phyloP scores from a whole-genome alignment of 192 early-diverging fungal species.

The Radiomyces spectabilis region DNA sequence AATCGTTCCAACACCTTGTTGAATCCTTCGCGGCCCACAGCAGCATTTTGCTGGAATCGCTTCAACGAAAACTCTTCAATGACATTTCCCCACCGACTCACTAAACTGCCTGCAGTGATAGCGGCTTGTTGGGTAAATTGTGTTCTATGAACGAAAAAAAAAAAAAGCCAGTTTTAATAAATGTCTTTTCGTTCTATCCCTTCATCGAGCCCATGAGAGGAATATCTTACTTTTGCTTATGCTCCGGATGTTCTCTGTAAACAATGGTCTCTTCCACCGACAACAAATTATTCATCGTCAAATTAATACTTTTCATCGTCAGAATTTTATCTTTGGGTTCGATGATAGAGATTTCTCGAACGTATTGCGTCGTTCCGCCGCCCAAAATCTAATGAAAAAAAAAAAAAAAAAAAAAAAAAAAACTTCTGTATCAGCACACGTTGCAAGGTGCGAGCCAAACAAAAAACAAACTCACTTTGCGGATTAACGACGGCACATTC shows the following conservation, averaged over 20 bases:
- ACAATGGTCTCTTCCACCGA: slow-evolving; percentile 80
- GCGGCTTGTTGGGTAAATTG: slow-evolving; percentile 78
- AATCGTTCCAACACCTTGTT: slow-evolving; percentile 74
- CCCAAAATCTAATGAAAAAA: slow-evolving; percentile 47
- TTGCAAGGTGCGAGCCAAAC: not conserved
- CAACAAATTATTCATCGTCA: slow-evolving; percentile 80
- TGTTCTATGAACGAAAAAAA: slow-evolving; percentile 33
- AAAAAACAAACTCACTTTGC: slow-evolving; percentile 30
- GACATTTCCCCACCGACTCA: slow-evolving; percentile 58
- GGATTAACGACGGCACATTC: slow-evolving; percentile 72
- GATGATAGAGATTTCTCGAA: slow-evolving; percentile 83
- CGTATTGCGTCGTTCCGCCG: slow-evolving; percentile 65
- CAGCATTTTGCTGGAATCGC: slow-evolving; percentile 88
- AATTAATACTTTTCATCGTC: slow-evolving; percentile 75
- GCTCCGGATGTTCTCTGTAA: slow-evolving; percentile 59
- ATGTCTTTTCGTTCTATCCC: no score
- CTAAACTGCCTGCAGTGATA: slow-evolving; percentile 67
- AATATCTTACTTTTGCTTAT: slow-evolving; percentile 31
- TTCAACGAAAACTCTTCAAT: slow-evolving; percentile 82
- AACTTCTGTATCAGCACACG: not conserved
- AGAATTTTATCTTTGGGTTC: slow-evolving; percentile 70
- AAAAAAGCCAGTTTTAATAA: not conserved
- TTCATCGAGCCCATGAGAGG: not conserved
- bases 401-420: slow-evolving; percentile 1
- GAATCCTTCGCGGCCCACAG: slow-evolving; percentile 75